phyloP scores from a whole-genome alignment of 768 basidiomycete genomes.

The Gymnopilus dilepis region DNA sequence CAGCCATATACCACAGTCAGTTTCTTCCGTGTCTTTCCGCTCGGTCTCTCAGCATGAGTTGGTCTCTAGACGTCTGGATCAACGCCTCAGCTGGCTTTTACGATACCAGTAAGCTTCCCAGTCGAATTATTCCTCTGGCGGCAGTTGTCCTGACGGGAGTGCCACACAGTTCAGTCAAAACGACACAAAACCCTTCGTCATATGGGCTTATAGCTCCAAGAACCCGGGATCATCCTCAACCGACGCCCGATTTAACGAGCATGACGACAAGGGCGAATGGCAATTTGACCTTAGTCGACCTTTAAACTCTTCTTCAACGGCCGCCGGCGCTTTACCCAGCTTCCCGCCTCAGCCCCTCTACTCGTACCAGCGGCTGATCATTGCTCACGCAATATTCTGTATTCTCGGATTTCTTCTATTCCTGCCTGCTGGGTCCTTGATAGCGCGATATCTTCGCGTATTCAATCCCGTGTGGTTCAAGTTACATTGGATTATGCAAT shows the following conservation, averaged over 20 bases:
- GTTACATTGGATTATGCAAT: conserved; percentile 5
- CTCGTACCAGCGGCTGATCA: neutral
- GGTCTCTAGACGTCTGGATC: neutral
- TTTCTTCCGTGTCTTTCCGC: neutral
- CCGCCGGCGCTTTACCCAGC: neutral
- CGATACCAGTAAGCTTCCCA: neutral
- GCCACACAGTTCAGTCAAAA: neutral
- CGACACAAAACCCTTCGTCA: conserved; percentile 1
- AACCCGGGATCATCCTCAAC: neutral
- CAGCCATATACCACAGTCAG: neutral
- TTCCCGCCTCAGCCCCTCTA: neutral
- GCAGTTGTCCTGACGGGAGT: too few relatives aligned
- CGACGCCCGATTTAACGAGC: neutral
- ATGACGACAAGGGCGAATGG: conserved; percentile 4
- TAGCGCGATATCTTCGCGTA: conserved; percentile 1
- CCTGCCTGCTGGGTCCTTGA: neutral
- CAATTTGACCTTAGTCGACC: neutral
- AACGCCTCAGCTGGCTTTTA: neutral
- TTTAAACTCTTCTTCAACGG: neutral
- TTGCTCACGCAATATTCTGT: conserved; percentile 1
- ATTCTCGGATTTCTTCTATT: neutral
- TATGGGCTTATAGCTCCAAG: conserved; percentile 1
- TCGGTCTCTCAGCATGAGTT: neutral
- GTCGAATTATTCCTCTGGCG: neutral
- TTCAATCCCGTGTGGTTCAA: conserved; percentile 7